A percentile compares a stretch with the other conserved stretches of the same genome.
Conservation (phyloP, 441 rosid genomes). For the Adansonia grandidieri region DNA sequence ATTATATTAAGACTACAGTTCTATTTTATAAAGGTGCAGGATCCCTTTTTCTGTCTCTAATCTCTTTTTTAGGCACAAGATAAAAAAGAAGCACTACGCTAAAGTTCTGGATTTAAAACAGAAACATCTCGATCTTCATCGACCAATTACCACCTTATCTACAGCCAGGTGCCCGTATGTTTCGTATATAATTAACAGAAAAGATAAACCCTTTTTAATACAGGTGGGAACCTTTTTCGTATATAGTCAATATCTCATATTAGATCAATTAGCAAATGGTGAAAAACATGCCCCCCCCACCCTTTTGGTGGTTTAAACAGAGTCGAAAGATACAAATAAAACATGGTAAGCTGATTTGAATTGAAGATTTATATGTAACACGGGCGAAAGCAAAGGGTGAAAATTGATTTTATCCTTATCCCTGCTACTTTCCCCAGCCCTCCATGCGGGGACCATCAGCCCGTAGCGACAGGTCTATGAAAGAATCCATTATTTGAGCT, state of each 20-base stretch:
- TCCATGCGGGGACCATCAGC: conserved; percentile 27
- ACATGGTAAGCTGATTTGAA: conserved; percentile 9
- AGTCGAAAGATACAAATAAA: neutral
- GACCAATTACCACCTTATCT: conserved; percentile 6
- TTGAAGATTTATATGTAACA: neutral
- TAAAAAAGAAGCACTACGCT: neutral
- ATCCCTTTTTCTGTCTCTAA: neutral
- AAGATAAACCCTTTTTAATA: neutral
- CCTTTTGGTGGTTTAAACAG: neutral
- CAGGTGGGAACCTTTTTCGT: conserved; percentile 13
- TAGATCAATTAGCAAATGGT: neutral
- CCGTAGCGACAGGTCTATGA: conserved; percentile 4
- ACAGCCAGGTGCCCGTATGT: conserved; percentile 16
- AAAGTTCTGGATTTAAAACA: neutral
- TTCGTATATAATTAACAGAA: neutral
- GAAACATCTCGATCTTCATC: neutral
- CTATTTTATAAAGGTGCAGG: neutral
- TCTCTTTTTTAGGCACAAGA: conserved; percentile 15
- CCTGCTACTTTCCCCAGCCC: conserved; percentile 15
- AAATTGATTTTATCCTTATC: neutral
- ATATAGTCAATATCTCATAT: neutral
- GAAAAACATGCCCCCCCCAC: neutral
- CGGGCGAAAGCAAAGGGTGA: no score
- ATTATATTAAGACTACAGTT: neutral
- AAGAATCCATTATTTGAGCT: neutral